Percentiles rank a stretch among this genome's conserved stretches.
These are phyloP conservation scores for Chlamydomonas eustigma DNA, from an alignment of 139 green algal species.

Conservation along the genomic window DNA sequence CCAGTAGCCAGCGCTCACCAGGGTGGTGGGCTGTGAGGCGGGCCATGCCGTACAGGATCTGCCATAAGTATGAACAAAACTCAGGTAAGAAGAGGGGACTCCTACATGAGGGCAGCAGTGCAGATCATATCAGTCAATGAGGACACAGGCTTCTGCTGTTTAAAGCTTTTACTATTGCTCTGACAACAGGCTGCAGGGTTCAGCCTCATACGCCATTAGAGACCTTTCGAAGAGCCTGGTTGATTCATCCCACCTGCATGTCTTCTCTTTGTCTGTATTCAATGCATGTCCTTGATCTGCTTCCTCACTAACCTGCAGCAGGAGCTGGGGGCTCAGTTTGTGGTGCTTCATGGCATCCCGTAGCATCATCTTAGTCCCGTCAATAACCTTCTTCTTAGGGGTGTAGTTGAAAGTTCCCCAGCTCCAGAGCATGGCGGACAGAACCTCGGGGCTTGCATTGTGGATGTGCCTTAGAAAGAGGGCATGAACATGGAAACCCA, in stretches of 20 bases:
- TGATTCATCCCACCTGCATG: no score
- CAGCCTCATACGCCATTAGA: no score
- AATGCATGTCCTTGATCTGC: no score
- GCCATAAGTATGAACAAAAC: not conserved
- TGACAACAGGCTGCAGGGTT: no score
- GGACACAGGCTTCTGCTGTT: no score
- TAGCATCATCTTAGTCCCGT: slow-evolving; percentile 7
- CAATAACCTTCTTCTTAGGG: slow-evolving; percentile 12
- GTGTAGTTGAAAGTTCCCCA: slow-evolving; percentile 21
- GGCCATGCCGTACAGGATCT: slow-evolving; percentile 22
- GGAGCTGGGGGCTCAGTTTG: slow-evolving; percentile 4
- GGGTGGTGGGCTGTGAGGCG: slow-evolving; percentile 12
- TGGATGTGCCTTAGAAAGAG: slow-evolving; percentile 1
- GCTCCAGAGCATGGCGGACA: slow-evolving; percentile 9
- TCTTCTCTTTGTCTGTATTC: no score
- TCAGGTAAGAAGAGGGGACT: not conserved
- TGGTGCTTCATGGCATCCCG: not conserved
- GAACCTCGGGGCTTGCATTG: not conserved
- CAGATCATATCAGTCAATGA: no score
- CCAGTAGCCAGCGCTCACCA: slow-evolving; percentile 9
- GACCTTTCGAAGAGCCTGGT: no score
- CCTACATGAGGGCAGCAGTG: no score
- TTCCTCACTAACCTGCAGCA: slow-evolving; percentile 16
- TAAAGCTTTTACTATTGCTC: no score
- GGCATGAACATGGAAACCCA: no score